phyloP scores from a whole-genome alignment of 202 grass and related monocot genomes.

The Cymbopogon flexuosus region DNA sequence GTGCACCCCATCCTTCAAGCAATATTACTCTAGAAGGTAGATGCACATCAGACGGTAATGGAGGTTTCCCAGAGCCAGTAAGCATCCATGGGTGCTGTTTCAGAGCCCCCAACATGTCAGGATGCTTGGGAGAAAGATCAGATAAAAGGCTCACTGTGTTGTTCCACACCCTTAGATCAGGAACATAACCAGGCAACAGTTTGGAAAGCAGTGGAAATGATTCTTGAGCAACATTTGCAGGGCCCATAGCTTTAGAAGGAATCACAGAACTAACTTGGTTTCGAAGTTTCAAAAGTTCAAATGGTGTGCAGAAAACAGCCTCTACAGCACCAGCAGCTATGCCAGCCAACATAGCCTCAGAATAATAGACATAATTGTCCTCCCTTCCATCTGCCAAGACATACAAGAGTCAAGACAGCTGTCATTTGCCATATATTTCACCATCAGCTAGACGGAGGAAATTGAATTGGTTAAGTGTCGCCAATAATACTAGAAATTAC shows the following conservation, averaged over 20 bases:
- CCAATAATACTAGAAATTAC: not conserved
- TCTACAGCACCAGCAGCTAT: conserved; percentile 66
- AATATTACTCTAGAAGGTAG: conserved; percentile 59
- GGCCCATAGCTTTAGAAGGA: conserved; percentile 32
- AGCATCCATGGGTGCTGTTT: conserved; percentile 92
- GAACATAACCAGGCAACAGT: conserved; percentile 68
- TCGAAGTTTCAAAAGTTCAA: conserved; percentile 85
- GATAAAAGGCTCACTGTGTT: conserved; percentile 67
- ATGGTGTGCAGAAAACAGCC: conserved; percentile 66
- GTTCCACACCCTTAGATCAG: conserved; percentile 55
- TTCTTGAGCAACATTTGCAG: conserved; percentile 39
- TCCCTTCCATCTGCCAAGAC: conserved; percentile 74
- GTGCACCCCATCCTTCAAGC: conserved; percentile 80
- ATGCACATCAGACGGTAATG: conserved; percentile 70
- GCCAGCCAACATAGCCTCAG: conserved; percentile 79
- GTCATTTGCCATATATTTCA: conserved; percentile 20
- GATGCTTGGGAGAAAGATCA: conserved; percentile 62
- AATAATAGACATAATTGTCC: conserved; percentile 68
- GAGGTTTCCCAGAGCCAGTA: conserved; percentile 77
- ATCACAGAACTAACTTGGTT: conserved; percentile 63
- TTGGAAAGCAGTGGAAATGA: conserved; percentile 56
- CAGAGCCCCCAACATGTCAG: conserved; percentile 56
- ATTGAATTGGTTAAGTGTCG: not conserved
- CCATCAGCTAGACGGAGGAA: not conserved
- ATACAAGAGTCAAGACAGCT: conserved; percentile 14